Base-by-base conservation (phyloP, 768 basidiomycete genomes). In the Kwoniella botswanensis region DNA sequence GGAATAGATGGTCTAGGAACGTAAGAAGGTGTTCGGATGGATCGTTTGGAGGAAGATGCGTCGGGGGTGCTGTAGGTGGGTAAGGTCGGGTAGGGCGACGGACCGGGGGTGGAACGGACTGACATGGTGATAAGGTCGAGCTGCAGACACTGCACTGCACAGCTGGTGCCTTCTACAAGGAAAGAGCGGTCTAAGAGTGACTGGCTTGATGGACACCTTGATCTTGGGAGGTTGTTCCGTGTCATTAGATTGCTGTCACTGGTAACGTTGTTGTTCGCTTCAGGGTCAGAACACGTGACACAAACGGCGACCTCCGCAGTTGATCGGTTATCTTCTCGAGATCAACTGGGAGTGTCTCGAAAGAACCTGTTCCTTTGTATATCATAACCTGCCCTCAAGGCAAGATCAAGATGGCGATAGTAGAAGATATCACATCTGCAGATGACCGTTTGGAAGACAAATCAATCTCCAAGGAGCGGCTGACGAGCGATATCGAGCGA, bases 371-470 rank as follows among this genome's bases (percentile, higher is more conserved):
- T 43, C 70, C 70, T 65, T 71, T 71, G 57, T 71, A 9, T 6
- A 6, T 35, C 35, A 41, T 24, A 7, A 22, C 18, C 42, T 12
- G 46, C 15, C 17, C 12, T 50, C 35, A 15, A 43, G 10, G 21
- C 29, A 17, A n/a, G 46, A 77, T 77, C 29, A 17, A n/a, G 35
- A 77, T 77, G 76, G 76, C 76, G 5, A 71, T 74, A 41, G 74
- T 75, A 7, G 76, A 78, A 55, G 74, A 78, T 22, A 67, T 74
- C n/a, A 63, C 72, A 12, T 74, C 72, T 5, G 73, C 72, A 13
- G 55, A 35, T 17, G 60, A 22, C 10, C 55, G 15, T 7, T 3
- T n/a, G 6, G 10, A 18, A 5, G 15, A 29, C 7, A 21, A 18
- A 21, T 3, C 52, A 17, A 46, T 11, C 35, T 44, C 65, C 17